phyloP scores from a whole-genome alignment of 768 basidiomycete genomes.

The Daedalea quercina region DNA sequence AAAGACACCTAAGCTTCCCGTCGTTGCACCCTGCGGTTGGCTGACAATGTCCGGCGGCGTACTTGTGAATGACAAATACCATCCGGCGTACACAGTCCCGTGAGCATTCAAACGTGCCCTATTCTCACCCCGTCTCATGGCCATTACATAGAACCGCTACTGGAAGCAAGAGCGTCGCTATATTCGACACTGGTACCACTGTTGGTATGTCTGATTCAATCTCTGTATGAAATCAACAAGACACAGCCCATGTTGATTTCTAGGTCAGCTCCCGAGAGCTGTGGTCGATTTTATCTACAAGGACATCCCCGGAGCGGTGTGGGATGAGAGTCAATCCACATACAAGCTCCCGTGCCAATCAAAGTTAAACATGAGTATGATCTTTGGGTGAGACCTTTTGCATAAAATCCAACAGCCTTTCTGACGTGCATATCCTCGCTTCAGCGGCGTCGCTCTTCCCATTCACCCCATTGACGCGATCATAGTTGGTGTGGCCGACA shows the following conservation, averaged over 20 bases:
- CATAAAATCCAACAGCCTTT: neutral
- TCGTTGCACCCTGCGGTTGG: no score
- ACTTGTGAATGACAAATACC: no score
- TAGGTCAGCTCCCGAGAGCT: neutral
- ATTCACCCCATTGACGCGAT: neutral
- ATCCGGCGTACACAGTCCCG: no score
- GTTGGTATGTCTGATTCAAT: neutral
- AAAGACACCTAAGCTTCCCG: no score
- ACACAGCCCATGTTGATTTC: neutral
- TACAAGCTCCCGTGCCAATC: conserved; percentile 1
- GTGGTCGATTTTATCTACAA: conserved; percentile 1
- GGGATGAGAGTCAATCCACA: neutral
- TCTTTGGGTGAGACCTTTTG: neutral
- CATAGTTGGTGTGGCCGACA: neutral
- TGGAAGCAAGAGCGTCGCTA: neutral
- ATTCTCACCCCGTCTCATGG: no score
- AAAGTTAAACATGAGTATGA: conserved; percentile 1
- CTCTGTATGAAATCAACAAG: neutral
- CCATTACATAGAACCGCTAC: neutral
- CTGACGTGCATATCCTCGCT: neutral
- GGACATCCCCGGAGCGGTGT: neutral
- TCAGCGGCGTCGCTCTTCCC: neutral
- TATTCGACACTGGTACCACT: neutral
- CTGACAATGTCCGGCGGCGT: no score
- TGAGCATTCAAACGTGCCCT: no score